Conservation (phyloP, 805 yeast genomes). For the Starmerella potacharoeniae region DNA sequence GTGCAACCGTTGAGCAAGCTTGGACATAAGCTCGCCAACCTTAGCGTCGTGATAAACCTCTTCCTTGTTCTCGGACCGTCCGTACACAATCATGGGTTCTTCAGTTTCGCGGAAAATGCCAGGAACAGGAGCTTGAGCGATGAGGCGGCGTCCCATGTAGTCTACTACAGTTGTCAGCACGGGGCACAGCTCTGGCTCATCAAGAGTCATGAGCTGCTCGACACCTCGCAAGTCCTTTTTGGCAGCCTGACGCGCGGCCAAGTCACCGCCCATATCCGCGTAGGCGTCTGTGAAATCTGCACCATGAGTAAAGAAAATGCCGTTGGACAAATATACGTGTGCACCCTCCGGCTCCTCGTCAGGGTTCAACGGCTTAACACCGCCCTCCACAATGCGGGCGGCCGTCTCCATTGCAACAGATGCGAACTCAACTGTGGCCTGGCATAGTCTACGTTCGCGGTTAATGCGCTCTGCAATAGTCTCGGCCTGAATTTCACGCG, state of each 20-base stretch:
- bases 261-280: slow-evolving; percentile 61
- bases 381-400: slow-evolving; percentile 59
- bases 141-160: slow-evolving; percentile 74
- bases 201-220: slow-evolving; percentile 54
- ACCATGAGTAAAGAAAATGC: slow-evolving; percentile 77
- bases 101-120: slow-evolving; percentile 53
- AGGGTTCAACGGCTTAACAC: slow-evolving; percentile 70
- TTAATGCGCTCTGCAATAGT: slow-evolving; percentile 55
- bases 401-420: slow-evolving; percentile 71
- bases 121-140: slow-evolving; percentile 94
- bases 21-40: slow-evolving; percentile 45
- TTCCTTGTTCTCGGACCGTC: slow-evolving; percentile 52
- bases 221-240: slow-evolving; percentile 70
- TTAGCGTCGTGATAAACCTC: slow-evolving; percentile 40
- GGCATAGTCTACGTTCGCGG: slow-evolving; percentile 64
- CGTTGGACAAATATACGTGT: slow-evolving; percentile 65
- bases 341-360: slow-evolving; percentile 43
- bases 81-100: slow-evolving; percentile 52
- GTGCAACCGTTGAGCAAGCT: slow-evolving; percentile 65
- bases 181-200: slow-evolving; percentile 51
- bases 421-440: slow-evolving; percentile 65
- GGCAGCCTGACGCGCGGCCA: slow-evolving; percentile 71
- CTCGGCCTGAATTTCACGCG: slow-evolving; percentile 55
- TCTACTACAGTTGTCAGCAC: slow-evolving; percentile 80
- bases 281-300: slow-evolving; percentile 59